Conservation (phyloP, 495 filamentous ascomycete genomes). For the Cercophora newfieldiana region DNA sequence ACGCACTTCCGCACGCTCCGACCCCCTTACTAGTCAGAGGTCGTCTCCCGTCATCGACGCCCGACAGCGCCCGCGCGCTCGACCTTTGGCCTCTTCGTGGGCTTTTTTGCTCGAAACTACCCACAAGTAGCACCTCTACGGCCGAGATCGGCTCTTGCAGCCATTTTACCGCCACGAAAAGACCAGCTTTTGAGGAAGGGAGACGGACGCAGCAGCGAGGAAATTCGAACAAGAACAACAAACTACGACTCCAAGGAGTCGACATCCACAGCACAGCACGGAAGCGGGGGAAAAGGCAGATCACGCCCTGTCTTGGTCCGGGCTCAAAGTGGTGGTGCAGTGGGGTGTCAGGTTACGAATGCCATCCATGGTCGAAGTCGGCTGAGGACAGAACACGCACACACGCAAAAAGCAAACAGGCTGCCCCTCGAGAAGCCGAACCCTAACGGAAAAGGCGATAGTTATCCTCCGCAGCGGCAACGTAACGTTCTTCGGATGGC, state of each 20-base stretch:
- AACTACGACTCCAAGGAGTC: neutral
- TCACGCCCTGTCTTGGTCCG: neutral
- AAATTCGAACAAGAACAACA: neutral
- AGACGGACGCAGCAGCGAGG: neutral
- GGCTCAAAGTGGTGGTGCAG: neutral
- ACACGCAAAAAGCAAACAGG: neutral
- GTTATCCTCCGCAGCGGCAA: neutral
- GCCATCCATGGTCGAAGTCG: neutral
- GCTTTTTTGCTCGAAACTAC: neutral
- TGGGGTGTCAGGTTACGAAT: neutral
- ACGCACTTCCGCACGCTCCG: neutral
- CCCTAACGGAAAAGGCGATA: neutral
- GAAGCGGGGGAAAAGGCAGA: neutral
- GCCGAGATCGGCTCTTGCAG: neutral
- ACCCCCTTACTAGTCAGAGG: constrained; percentile 2
- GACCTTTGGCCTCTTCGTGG: neutral
- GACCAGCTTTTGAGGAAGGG: neutral
- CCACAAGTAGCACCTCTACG: neutral
- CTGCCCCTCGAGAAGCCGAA: no score
- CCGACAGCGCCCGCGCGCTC: neutral
- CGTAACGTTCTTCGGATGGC: neutral
- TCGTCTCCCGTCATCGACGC: constrained; percentile 7
- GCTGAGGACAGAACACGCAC: neutral
- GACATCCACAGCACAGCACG: neutral
- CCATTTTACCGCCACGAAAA: neutral